Evolutionary conservation across 2,329 filamentous ascomycete species (phyloP), one percentile per base, ranked within the genome.

Genomic region (Alternaria alternata): DNA sequence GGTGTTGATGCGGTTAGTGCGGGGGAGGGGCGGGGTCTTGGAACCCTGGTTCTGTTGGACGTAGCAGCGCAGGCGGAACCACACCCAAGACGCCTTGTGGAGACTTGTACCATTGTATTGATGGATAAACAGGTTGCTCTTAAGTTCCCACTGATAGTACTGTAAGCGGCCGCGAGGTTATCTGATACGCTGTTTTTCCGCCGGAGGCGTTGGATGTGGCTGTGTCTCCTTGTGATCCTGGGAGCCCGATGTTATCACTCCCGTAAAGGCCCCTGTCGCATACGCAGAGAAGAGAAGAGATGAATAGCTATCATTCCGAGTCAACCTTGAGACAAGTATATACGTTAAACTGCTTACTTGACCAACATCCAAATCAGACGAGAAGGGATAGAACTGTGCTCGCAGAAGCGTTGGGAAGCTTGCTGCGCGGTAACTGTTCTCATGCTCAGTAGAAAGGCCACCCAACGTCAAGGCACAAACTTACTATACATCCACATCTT

Each of bases 1-100:
- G 39, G 51, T 58, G 51, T 57, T 6, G n/a, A 30, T 49, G 41
- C 24, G 49, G 49, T 26, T 58, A 58, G 55, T 39, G 57, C 52
- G 57, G 43, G 43, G 20, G n/a, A 24, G 46, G 46, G 46, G 46
- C 46, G 6, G 46, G 6, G 38, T 14, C 46, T 49, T 49, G 32
- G 20, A 49, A 38, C 46, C 4, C 32, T 7, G 46, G 8, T 38
- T 24, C 32, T 18, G 32, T 30, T 30, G 28, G 28, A 12, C 3
- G 28, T 16, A 36, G 32, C 32, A 36, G 6, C 0, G 6, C 46
- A 7, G 32, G 5, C 46, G 14, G 32, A 16, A n/a, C 12, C 32
- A 22, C 39, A 36, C 22, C 32, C 46, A 49, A 49, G 46, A 12
- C 16, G 34, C 9, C 5, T 24, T 36, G 46, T 49, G 46, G 46